Conservation (phyloP, 257 asterid genomes). For the Striga asiatica region DNA sequence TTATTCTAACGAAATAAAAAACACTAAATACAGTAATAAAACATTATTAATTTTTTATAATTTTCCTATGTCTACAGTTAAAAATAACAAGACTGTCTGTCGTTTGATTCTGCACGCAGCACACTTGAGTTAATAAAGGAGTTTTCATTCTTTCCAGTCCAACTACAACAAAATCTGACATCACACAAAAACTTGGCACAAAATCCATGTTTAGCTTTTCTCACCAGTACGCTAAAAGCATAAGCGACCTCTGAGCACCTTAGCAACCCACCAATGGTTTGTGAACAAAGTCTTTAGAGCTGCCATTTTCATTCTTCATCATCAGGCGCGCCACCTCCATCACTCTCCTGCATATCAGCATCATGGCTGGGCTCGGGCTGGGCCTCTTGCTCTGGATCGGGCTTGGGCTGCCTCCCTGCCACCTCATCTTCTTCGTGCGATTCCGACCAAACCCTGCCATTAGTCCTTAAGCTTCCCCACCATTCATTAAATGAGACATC, state of each 20-base stretch:
- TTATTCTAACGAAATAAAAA: too few relatives aligned
- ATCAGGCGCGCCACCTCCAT: slow-evolving; percentile 33
- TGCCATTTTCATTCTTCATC: slow-evolving; percentile 30
- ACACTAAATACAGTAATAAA: too few relatives aligned
- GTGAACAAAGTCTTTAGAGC: not conserved
- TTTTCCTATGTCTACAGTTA: too few relatives aligned
- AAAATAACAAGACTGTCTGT: too few relatives aligned
- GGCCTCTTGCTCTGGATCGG: slow-evolving; percentile 15
- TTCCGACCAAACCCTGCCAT: slow-evolving; percentile 74
- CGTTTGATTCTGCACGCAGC: too few relatives aligned
- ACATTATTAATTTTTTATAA: too few relatives aligned
- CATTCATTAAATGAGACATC: too few relatives aligned
- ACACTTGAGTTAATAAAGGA: too few relatives aligned
- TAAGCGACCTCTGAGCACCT: not conserved
- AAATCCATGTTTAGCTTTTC: not conserved
- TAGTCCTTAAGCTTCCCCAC: too few relatives aligned
- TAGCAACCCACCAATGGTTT: not conserved
- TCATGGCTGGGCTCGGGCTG: too few relatives aligned
- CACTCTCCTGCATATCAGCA: slow-evolving; percentile 41
- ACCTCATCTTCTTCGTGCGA: slow-evolving; percentile 71
- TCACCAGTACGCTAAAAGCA: too few relatives aligned
- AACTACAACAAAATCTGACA: not conserved
- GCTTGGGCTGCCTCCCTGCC: slow-evolving; percentile 34
- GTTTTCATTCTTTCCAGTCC: too few relatives aligned
- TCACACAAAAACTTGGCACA: not conserved